Evolutionary conservation across 2,329 filamentous ascomycete genomes (phyloP), one percentile per base, ranked within the genome.

Genomic region (Pestalotiopsis sp.): DNA sequence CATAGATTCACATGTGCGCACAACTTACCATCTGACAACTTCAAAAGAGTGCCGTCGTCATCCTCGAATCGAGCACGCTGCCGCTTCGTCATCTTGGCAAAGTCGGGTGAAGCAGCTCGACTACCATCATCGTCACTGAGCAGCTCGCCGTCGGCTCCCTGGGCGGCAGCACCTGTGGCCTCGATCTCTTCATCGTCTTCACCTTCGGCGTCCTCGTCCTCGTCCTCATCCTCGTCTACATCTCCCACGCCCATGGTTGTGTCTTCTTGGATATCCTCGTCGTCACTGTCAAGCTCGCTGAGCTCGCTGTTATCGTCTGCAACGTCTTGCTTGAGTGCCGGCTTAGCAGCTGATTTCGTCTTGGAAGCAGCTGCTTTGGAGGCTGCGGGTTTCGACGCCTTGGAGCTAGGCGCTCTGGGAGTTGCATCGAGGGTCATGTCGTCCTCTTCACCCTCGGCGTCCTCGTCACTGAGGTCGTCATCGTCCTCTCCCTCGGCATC

Each of bases 41-140:
- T 89, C 84, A 90, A 85, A 17, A 79, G 75, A 83, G 87, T 73
- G 86, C 84, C 76, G 83, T 85, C 59, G 81, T 84, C 72, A 69
- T 88, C 87, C 66, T 88, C 87, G 64, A 90, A 88, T 17, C 87
- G 83, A 31, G 88, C 88, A 52, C 88, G 82, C 74, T 90, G 88
- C 25, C 88, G 82, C 73, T 87, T 87, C 4, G 88, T 90, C 86
- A 90, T 87, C 78, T 88, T 88, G 45, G 85, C 82, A 41, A 89
- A 76, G 73, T 89, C 86, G 0, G 84, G 86, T 4, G 86, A 85
- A 57, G 82, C 87, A 4, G 79, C 86, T 45, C 81, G 81, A 73
- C 84, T 87, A 68, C 81, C 84, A 3, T 82, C 82, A 4, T 78
- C 79, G 12, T 84, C 83, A 67, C 82, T 85, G 39, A 82, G 82